phyloP scores from a whole-genome alignment of 768 basidiomycete genomes.

The Suillus subalutaceus region DNA sequence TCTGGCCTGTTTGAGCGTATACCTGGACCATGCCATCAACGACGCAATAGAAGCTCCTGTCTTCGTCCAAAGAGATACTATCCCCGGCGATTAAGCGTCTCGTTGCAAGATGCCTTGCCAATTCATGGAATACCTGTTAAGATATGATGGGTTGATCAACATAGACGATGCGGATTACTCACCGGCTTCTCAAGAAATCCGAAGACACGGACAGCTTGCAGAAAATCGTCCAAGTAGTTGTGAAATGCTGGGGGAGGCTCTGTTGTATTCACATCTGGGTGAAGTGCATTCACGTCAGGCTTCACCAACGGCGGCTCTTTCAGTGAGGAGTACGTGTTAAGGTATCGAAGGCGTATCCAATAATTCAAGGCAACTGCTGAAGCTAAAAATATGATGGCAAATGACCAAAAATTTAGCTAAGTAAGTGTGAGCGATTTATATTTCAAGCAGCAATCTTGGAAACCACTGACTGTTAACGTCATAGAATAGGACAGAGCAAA shows the following conservation, averaged over 20 bases:
- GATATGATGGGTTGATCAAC: background rate
- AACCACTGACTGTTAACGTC: constrained; percentile 72
- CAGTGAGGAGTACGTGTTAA: constrained; percentile 74
- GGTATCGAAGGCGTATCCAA: constrained; percentile 81
- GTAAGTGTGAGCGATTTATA: constrained; percentile 5
- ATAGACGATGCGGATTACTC: constrained; percentile 24
- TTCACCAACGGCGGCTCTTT: constrained; percentile 84
- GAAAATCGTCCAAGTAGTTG: constrained; percentile 96
- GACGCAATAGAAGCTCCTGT: constrained; percentile 97
- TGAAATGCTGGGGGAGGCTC: constrained; percentile 82
- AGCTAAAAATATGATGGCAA: constrained; percentile 74
- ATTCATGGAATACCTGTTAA: constrained; percentile 89
- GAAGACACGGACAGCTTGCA: constrained; percentile 95
- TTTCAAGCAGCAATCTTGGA: constrained; percentile 13
- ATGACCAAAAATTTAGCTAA: constrained; percentile 90
- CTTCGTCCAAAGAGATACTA: constrained; percentile 85
- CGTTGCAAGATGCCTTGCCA: constrained; percentile 94
- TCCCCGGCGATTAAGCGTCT: constrained; percentile 95
- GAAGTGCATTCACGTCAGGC: constrained; percentile 82
- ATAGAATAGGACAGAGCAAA: constrained; percentile 83
- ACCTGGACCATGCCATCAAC: constrained; percentile 98
- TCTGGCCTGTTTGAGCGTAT: constrained; percentile 71
- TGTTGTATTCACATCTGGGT: constrained; percentile 86
- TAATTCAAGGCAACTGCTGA: constrained; percentile 74
- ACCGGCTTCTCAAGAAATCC: constrained; percentile 97